phyloP scores from a whole-genome alignment of 1,284 basidiomycete genomes.

The Tilletiaria anomala region DNA sequence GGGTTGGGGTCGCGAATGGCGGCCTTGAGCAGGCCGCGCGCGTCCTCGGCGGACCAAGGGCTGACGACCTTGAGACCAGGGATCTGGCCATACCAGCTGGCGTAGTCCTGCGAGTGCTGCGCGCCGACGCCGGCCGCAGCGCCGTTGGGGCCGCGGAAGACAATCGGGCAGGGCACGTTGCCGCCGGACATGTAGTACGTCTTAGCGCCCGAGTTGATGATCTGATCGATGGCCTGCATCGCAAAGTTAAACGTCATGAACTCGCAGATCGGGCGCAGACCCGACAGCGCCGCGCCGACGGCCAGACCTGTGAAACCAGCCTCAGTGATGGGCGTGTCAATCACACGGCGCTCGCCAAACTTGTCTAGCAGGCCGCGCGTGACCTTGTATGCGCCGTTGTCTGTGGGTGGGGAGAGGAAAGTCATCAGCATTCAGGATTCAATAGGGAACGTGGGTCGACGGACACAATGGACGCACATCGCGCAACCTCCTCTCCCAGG shows the following conservation, averaged over 20 bases:
- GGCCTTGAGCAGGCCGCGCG: conserved; percentile 93
- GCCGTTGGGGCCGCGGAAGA: conserved; percentile 99
- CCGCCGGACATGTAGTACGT: conserved; percentile 99
- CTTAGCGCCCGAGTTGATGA: conserved; percentile 99
- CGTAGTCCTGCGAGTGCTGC: conserved; percentile 46
- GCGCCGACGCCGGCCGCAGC: conserved; percentile 92
- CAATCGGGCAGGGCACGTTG: conserved; percentile 90
- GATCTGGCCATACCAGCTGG: conserved; percentile 75
- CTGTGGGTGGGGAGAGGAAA: conserved; percentile 3
- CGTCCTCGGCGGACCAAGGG: conserved; percentile 94
- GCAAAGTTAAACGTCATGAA: conserved; percentile 73
- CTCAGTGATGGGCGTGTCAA: conserved; percentile 81
- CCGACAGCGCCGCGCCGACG: conserved; percentile 81
- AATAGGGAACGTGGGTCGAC: not conserved
- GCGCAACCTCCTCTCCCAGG: conserved; percentile 94
- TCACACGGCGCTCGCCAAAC: conserved; percentile 95
- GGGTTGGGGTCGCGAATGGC: conserved; percentile 98
- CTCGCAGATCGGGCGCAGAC: conserved; percentile 93
- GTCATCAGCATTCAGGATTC: not conserved
- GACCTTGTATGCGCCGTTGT: conserved; percentile 99
- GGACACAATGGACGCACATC: conserved; percentile 45
- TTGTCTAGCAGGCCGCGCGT: conserved; percentile 85
- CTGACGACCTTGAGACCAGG: conserved; percentile 96
- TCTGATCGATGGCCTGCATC: conserved; percentile 84
- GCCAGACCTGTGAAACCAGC: conserved; percentile 97